phyloP scores from a whole-genome alignment of 768 basidiomycete species.

The Tricholoma sp. region DNA sequence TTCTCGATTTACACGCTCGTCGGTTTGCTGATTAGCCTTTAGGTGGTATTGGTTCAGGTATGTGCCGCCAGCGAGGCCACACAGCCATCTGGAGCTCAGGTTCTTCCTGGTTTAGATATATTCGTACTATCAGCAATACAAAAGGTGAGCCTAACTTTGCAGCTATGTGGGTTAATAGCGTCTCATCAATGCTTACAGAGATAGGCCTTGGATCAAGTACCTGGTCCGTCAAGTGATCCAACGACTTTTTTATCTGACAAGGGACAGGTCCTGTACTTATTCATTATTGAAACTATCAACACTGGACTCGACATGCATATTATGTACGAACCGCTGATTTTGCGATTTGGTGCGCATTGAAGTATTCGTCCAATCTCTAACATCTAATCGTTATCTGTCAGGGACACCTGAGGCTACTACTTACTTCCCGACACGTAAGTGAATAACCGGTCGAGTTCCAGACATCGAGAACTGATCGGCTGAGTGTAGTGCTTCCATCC shows the following conservation, averaged over 20 bases:
- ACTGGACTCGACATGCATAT: slow-evolving; percentile 17
- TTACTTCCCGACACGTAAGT: slow-evolving; percentile 9
- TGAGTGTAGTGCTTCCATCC: neutral
- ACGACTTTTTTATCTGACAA: neutral
- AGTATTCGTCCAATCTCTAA: neutral
- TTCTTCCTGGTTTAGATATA: neutral
- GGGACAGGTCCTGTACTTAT: slow-evolving; percentile 18
- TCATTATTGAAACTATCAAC: slow-evolving; percentile 21
- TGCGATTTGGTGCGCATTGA: slow-evolving; percentile 12
- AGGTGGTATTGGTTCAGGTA: neutral
- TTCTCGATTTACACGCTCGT: neutral
- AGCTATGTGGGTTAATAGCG: neutral
- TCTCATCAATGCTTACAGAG: neutral
- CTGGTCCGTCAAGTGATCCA: neutral
- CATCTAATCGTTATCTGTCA: neutral
- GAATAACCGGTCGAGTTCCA: neutral
- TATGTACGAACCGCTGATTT: slow-evolving; percentile 20
- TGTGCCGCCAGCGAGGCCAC: neutral
- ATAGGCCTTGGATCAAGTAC: neutral
- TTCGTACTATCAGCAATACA: neutral
- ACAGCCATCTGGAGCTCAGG: neutral
- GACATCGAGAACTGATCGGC: neutral
- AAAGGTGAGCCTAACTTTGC: neutral
- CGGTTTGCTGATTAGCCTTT: neutral
- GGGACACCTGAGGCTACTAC: slow-evolving; percentile 1